phyloP scores from a whole-genome alignment of 257 asterid genomes.

The Jasminum sambac region DNA sequence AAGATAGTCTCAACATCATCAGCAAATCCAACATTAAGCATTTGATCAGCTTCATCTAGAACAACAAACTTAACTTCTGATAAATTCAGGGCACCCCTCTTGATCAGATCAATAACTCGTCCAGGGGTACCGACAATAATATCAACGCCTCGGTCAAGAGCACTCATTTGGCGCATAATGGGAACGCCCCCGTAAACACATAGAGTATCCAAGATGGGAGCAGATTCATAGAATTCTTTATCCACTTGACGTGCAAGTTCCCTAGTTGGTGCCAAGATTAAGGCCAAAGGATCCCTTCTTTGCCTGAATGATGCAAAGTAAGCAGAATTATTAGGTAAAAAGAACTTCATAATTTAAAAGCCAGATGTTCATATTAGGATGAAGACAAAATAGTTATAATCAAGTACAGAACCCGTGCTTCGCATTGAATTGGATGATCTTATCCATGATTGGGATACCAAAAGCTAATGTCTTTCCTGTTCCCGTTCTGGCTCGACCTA shows the following conservation, averaged over 20 bases:
- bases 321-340: conserved; percentile 1
- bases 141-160: conserved; percentile 84
- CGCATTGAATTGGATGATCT: conserved; percentile 62
- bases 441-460: conserved; percentile 76
- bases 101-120: conserved; percentile 80
- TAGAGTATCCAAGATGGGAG: conserved; percentile 66
- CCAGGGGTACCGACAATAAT: conserved; percentile 94
- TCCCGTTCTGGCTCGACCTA: conserved; percentile 94
- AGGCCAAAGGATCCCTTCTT: conserved; percentile 79
- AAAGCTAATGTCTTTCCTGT: conserved; percentile 93
- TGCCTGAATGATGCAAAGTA: conserved; percentile 43
- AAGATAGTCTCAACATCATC: conserved; percentile 89
- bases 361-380: not conserved
- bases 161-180: conserved; percentile 72
- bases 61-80: conserved; percentile 75
- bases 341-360: not conserved
- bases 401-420: conserved; percentile 62
- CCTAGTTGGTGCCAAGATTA: conserved; percentile 88
- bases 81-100: conserved; percentile 78
- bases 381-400: not conserved
- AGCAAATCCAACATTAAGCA: conserved; percentile 98
- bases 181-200: conserved; percentile 95
- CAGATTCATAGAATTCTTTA: conserved; percentile 79
- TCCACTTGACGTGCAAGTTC: conserved; percentile 96
- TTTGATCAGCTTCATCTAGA: conserved; percentile 97